phyloP scores from a whole-genome alignment of 2,329 filamentous ascomycete genomes.

The Colletotrichum agaves region DNA sequence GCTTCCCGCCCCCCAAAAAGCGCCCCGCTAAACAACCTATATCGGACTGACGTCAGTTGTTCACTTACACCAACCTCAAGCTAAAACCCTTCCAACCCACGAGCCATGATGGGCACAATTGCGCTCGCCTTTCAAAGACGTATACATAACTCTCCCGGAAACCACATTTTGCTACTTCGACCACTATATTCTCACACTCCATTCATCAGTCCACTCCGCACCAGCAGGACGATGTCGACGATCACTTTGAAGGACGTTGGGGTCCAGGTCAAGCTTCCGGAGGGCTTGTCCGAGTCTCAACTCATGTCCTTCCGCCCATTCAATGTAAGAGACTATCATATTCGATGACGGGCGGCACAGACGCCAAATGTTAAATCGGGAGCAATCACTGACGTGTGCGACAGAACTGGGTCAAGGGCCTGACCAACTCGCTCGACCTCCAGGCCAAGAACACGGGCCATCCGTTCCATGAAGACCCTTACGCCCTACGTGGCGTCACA shows the following conservation, averaged over 20 bases:
- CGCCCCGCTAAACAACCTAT: not conserved
- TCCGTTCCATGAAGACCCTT: constrained; percentile 65
- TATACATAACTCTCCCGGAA: not conserved
- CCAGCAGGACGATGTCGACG: constrained; percentile 49
- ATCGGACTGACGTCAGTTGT: constrained; percentile 26
- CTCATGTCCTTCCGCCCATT: constrained; percentile 62
- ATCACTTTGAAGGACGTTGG: constrained; percentile 51
- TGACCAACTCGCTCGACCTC: constrained; percentile 58
- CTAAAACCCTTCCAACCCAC: not conserved
- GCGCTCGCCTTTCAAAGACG: not conserved
- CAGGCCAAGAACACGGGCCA: constrained; percentile 55
- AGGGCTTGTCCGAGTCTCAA: constrained; percentile 56
- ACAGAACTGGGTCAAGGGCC: constrained; percentile 61
- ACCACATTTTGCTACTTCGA: not conserved
- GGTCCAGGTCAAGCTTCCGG: constrained; percentile 56
- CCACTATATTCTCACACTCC: not conserved
- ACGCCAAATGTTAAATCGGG: not conserved
- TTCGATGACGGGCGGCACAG: not conserved
- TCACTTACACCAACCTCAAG: constrained; percentile 5
- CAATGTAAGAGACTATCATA: constrained; percentile 48
- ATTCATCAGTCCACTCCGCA: accelerated
- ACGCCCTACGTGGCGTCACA: constrained; percentile 60
- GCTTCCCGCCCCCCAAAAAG: not conserved
- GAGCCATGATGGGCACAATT: not conserved
- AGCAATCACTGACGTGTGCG: constrained; percentile 7